A percentile compares a stretch with the other conserved stretches of the same genome.
Conservation (phyloP, 345 rosid genomes). For the Lagerstroemia speciosa region DNA sequence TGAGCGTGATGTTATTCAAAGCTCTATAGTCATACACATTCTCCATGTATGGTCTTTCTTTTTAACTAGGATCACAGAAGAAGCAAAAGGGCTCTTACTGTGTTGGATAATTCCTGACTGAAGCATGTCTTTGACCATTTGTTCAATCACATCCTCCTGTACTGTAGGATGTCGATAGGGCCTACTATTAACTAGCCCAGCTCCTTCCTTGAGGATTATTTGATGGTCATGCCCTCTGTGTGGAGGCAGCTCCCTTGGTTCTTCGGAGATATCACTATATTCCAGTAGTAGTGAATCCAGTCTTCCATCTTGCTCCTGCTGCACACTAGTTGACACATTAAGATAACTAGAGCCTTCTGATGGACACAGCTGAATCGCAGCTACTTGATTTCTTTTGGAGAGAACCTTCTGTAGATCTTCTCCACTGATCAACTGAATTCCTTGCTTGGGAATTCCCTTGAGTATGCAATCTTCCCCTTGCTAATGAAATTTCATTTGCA, state of each 20-base stretch:
- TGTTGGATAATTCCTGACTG: not conserved
- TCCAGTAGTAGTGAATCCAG: not conserved
- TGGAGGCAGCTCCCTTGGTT: not conserved
- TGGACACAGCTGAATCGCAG: too few relatives aligned
- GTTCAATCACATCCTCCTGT: not conserved
- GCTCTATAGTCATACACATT: not conserved
- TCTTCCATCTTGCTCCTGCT: too few relatives aligned
- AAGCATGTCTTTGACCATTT: not conserved
- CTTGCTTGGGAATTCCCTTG: not conserved
- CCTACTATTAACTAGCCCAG: not conserved
- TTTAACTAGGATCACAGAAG: not conserved
- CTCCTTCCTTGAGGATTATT: not conserved
- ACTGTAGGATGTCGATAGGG: not conserved
- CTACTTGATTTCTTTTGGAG: not conserved
- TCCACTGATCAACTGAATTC: not conserved
- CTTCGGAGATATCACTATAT: not conserved
- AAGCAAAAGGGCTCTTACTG: not conserved
- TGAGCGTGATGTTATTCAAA: not conserved
- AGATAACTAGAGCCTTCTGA: too few relatives aligned
- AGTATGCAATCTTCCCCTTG: not conserved
- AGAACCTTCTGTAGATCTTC: not conserved
- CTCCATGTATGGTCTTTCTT: not conserved
- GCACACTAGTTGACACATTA: too few relatives aligned
- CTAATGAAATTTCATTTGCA: not conserved
- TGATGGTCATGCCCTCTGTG: not conserved